These are phyloP conservation scores for Claviceps spartinae DNA, from an alignment of 2,329 filamentous ascomycete genomes.

Conservation along the genomic window DNA sequence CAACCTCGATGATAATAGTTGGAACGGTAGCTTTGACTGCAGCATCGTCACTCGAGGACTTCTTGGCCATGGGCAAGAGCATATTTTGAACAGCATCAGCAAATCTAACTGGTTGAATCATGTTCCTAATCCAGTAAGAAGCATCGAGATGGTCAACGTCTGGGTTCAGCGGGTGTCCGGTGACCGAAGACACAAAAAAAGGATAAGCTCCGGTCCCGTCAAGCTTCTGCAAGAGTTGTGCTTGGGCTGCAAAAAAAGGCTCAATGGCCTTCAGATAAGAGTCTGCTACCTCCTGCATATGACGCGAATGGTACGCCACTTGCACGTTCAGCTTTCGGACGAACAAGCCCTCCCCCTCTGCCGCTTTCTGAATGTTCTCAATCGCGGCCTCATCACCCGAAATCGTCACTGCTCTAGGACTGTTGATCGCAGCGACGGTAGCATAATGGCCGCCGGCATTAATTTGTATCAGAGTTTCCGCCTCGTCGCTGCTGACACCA, in stretches of 20 bases:
- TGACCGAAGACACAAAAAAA: slow-evolving; percentile 5
- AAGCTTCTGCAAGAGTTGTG: not conserved
- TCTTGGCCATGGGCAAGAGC: not conserved
- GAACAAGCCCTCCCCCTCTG: slow-evolving; percentile 17
- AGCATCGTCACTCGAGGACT: not conserved
- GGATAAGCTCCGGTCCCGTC: not conserved
- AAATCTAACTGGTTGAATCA: slow-evolving; percentile 15
- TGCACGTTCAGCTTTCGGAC: slow-evolving; percentile 20
- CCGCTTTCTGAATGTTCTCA: slow-evolving; percentile 10
- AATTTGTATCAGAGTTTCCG: slow-evolving; percentile 3
- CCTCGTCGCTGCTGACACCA: slow-evolving; percentile 7
- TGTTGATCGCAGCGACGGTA: slow-evolving; percentile 17
- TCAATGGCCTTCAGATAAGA: slow-evolving; percentile 4
- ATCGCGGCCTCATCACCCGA: slow-evolving; percentile 17
- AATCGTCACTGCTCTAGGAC: slow-evolving; percentile 15
- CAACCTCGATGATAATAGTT: slow-evolving; percentile 27
- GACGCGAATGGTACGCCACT: slow-evolving; percentile 14
- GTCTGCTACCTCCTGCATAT: slow-evolving; percentile 11
- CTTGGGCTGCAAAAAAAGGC: slow-evolving; percentile 1
- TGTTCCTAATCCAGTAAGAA: slow-evolving; percentile 13
- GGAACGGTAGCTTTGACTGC: not conserved
- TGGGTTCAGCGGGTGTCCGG: not conserved
- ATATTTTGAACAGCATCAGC: slow-evolving; percentile 4
- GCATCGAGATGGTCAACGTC: not conserved
- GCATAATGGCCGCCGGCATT: slow-evolving; percentile 2